Evolutionary conservation across 352 stramenopile species (phyloP).

Genomic region (Phytophthora sansomeana): DNA sequence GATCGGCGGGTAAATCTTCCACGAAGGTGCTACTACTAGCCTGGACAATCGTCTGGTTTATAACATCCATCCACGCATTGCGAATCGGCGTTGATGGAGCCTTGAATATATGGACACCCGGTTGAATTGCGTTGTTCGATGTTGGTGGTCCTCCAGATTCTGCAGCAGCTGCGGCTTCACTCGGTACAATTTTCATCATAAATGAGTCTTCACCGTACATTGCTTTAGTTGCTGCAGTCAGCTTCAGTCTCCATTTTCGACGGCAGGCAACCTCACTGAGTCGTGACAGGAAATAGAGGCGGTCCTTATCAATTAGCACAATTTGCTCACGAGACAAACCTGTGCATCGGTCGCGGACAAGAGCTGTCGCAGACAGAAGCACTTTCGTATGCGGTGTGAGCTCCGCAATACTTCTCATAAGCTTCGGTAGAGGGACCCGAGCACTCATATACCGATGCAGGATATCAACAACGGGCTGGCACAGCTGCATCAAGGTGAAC

Average conservation of each 20-base stretch:
- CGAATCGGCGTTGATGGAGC: constrained; percentile 68
- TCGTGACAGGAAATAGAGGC: constrained; percentile 69
- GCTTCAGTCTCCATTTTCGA: constrained; percentile 72
- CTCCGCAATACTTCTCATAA: constrained; percentile 84
- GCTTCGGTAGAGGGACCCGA: constrained; percentile 67
- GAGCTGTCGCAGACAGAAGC: constrained; percentile 72
- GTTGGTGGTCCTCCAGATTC: constrained; percentile 29
- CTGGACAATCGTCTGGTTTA: constrained; percentile 59
- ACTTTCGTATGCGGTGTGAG: constrained; percentile 79
- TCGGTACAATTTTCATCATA: constrained; percentile 74
- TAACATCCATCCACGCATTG: constrained; percentile 72
- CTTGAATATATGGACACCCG: constrained; percentile 64
- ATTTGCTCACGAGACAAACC: constrained; percentile 79
- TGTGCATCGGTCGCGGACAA: constrained; percentile 80
- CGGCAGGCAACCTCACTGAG: constrained; percentile 74
- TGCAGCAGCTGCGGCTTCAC: constrained; percentile 36
- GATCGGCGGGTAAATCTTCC: constrained; percentile 21
- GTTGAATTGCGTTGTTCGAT: constrained; percentile 26
- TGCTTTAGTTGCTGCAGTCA: constrained; percentile 60
- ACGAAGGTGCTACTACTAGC: constrained; percentile 30
- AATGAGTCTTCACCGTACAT: constrained; percentile 85
- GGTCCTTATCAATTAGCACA: constrained; percentile 76
- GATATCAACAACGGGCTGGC: constrained; percentile 83
- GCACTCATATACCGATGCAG: constrained; percentile 87
- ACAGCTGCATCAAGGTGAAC: constrained; percentile 87